Base-by-base conservation (phyloP, 2,329 filamentous ascomycete species). In the Aspergillus sp. region DNA sequence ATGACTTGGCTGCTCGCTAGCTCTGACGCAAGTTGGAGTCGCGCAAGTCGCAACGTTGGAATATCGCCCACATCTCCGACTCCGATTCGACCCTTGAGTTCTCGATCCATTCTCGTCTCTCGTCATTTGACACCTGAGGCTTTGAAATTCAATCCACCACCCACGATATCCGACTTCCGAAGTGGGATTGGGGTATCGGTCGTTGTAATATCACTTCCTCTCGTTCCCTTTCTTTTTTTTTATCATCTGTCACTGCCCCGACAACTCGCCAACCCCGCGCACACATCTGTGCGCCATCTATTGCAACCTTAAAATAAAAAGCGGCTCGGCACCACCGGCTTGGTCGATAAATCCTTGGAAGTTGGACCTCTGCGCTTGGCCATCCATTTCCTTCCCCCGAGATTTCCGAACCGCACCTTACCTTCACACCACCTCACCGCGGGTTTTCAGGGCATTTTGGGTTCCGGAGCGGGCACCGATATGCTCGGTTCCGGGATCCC, bases 401-500 rank as follows among this genome's bases (percentile, higher is more conserved):
- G 42, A 32, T 26, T 41, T n/a, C 22, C 36, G 32, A 56, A 50
- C 48, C 43, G 45, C 47, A 39, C 18, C 53, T 24, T 47, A 41
- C 52, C 26, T 55, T 52, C 52, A 20, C 42, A 32, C 54, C 42
- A 32, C 54, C 42, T 42, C 52, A 56, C 47, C 45, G 53, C 43
- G 55, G 57, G 56, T 61, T 58, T 61, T 54, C 45, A 62, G 57
- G 56, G 53, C 59, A 57, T 61, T 59, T 64, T 73, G 67, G 69
- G 68, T 74, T 74, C 69, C 71, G 72, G 73, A 70, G 70, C 71
- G 71, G 72, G 70, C 71, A 69, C 67, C 72, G 70, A 68, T 68
- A 72, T 75, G 68, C 68, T 74, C 69, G 72, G 65, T 66, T 73
- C 70, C 70, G 73, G 73, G 73, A 73, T 67, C 72, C 70, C 69